Conservation (phyloP, 768 basidiomycete species). For the Suillus discolor region DNA sequence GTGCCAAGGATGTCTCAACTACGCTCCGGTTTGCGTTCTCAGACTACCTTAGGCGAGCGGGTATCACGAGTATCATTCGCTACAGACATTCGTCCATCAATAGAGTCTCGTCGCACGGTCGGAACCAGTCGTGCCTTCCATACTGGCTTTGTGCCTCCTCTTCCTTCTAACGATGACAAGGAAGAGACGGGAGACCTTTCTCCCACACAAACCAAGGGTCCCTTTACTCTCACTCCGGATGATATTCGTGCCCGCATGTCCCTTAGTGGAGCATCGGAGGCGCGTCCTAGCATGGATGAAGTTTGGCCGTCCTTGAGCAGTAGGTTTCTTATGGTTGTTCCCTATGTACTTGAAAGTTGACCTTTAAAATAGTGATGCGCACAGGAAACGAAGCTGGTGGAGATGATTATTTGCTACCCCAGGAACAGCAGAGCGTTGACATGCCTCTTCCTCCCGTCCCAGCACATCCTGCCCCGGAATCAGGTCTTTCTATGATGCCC, state of each 20-base stretch:
- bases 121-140: constrained; percentile 45
- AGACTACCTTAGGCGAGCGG: constrained; percentile 47
- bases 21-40: constrained; percentile 57
- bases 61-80: constrained; percentile 73
- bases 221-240: constrained; percentile 52
- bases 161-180: constrained; percentile 38
- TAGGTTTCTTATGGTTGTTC: constrained; percentile 36
- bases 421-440: constrained; percentile 19
- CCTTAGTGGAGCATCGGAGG: constrained; percentile 30
- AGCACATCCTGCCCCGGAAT: constrained; percentile 31
- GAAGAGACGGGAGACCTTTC: constrained; percentile 36
- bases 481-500: constrained; percentile 44
- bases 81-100: constrained; percentile 51
- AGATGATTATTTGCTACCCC: constrained; percentile 51
- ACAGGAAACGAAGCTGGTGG: constrained; percentile 43
- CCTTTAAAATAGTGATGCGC: constrained; percentile 64
- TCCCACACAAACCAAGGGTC: constrained; percentile 46
- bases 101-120: constrained; percentile 44
- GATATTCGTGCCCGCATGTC: constrained; percentile 61
- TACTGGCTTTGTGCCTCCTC: constrained; percentile 41
- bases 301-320: constrained; percentile 70
- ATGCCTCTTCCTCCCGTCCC: constrained; percentile 38
- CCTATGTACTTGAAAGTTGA: constrained; percentile 11
- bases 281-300: constrained; percentile 51
- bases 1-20: constrained; percentile 43